These are phyloP conservation scores for Fraxinus floribunda DNA, from an alignment of 305 asterid species.

Conservation along the genomic window DNA sequence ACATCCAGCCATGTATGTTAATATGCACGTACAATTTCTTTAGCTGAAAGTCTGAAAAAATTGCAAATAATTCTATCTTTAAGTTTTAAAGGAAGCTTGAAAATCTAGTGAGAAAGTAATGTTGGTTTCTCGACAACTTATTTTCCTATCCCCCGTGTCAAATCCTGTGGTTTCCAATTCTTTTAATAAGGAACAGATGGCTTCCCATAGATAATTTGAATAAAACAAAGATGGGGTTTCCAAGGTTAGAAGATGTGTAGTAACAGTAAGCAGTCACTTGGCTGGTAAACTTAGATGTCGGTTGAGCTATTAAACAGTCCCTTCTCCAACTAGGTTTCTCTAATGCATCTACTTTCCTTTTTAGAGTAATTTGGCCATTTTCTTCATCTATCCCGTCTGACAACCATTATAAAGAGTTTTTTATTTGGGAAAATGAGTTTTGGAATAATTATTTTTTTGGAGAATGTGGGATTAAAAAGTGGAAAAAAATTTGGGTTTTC, in stretches of 20 bases:
- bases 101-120: background rate
- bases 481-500: background rate
- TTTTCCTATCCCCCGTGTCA: background rate
- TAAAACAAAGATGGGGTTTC: background rate
- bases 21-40: background rate
- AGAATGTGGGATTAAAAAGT: background rate
- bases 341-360: background rate
- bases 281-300: conserved; percentile 9
- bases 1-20: background rate
- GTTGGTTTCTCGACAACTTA: background rate
- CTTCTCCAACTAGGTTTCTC: background rate
- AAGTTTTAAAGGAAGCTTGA: background rate
- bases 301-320: background rate
- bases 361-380: background rate
- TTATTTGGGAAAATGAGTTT: background rate
- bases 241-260: background rate
- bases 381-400: background rate
- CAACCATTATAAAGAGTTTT: background rate
- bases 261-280: background rate
- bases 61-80: background rate
- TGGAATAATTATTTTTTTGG: background rate
- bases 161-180: conserved; percentile 3
- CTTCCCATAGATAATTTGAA: background rate
- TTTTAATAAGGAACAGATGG: background rate
- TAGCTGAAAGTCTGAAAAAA: background rate